These are phyloP conservation scores for Micractinium sp. DNA, from an alignment of 139 green algal genomes.

Conservation along the genomic window DNA sequence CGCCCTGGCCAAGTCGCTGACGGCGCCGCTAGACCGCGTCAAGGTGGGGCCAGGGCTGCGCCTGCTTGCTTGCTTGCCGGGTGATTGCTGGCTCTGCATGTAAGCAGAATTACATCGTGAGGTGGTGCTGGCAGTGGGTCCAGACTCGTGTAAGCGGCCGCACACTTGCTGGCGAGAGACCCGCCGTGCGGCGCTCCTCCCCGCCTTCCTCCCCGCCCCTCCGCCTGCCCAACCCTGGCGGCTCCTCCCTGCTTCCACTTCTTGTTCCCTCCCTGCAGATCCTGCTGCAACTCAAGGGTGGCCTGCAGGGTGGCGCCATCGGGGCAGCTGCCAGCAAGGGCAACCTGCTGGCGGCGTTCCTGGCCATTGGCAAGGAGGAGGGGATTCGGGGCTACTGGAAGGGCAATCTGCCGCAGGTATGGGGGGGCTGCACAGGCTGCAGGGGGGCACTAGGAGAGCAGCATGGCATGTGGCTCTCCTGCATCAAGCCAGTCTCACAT, in stretches of 20 bases:
- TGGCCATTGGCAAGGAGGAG: conserved; percentile 79
- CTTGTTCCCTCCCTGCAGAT: conserved; percentile 48
- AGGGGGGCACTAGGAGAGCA: background rate
- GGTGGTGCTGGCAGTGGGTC: background rate
- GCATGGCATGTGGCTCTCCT: background rate
- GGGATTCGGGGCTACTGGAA: conserved; percentile 87
- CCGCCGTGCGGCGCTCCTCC: background rate
- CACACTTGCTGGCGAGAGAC: background rate
- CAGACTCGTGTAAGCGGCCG: too few relatives aligned
- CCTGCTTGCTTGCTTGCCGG: background rate
- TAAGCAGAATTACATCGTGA: too few relatives aligned
- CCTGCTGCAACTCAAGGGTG: conserved; percentile 68
- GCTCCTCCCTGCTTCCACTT: background rate
- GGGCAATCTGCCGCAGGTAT: conserved; percentile 79
- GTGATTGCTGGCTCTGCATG: too few relatives aligned
- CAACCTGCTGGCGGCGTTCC: conserved; percentile 65
- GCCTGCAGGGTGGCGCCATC: conserved; percentile 58
- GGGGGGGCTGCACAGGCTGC: background rate
- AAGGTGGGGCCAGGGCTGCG: conserved; percentile 18
- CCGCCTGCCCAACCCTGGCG: background rate
- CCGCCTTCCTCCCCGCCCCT: background rate
- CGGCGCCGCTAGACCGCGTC: conserved; percentile 83
- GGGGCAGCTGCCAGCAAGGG: conserved; percentile 58
- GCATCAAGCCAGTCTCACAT: background rate
- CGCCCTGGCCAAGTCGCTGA: conserved; percentile 82